Evolutionary conservation across 164 flowering plant genomes (phyloP), one percentile per base, ranked within the genome.

Genomic region (Chloranthus sessilifolius): DNA sequence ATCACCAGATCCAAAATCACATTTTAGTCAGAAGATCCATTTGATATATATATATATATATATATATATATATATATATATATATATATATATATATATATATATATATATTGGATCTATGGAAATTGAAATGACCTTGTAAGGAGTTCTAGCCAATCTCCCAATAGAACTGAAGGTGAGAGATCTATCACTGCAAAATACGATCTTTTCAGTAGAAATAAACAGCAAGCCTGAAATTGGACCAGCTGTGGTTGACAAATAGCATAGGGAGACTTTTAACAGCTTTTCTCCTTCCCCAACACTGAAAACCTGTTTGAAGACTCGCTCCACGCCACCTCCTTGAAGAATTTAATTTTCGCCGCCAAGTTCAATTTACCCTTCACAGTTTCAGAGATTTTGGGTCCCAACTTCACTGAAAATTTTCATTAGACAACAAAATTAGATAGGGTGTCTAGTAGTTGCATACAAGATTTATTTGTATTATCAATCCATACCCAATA

Each of bases 201-300:
- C 71, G 41, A 74, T 42, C 43, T 63, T 74, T 4, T 67, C 52
- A 15, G 70, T 63, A 21, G 84, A 79, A 23, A 79, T 61, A 24
- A 79, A 79, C 36, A 79, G 74, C 36, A 74, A 53, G 5, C 85
- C 81, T 20, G 76, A 68, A 44, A 79, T 65, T n/a, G 85, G 85
- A 40, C 81, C 79, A 2, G 74, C 71, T 20, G 80, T 70, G 27
- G 84, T 79, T 8, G 71, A 78, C 27, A 78, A 50, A 47, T 71
- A 75, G 43, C 83, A 78, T n/a, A 56, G 77, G 4, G 61, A 75
- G 14, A 68, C 75, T 54, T 70, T 74, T 21, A 73, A 53, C 38
- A 78, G 55, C 41, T 73, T 75, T 43, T 78, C 78, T 47, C 62
- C 72, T 58, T 59, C 71, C 21, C 50, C 54, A 11, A 62, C 71